A percentile compares a stretch with the other conserved stretches of the same genome.
phyloP scores from a whole-genome alignment of 352 stramenopile genomes.

The Halophytophthora polymorphica region DNA sequence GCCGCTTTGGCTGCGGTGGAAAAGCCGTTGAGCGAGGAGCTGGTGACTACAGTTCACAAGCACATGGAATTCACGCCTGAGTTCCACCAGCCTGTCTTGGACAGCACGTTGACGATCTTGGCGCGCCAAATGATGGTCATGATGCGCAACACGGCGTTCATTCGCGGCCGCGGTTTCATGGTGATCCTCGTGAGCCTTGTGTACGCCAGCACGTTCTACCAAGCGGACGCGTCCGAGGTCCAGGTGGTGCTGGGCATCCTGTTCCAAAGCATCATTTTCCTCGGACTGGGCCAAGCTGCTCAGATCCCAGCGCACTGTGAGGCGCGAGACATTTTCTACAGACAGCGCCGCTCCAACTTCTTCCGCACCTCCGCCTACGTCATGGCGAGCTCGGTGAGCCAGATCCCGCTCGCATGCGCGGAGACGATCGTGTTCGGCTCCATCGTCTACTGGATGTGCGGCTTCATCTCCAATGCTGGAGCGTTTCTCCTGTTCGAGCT shows the following conservation, averaged over 20 bases:
- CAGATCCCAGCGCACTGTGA: slow-evolving; percentile 72
- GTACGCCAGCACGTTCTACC: slow-evolving; percentile 34
- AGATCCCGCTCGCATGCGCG: slow-evolving; percentile 31
- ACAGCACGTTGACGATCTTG: slow-evolving; percentile 17
- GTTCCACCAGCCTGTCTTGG: slow-evolving; percentile 20
- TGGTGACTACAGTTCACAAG: slow-evolving; percentile 66
- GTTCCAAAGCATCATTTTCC: slow-evolving; percentile 74
- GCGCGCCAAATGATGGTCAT: slow-evolving; percentile 53
- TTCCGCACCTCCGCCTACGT: slow-evolving; percentile 65
- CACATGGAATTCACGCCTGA: slow-evolving; percentile 64
- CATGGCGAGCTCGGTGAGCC: slow-evolving; percentile 30
- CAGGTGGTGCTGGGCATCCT: slow-evolving; percentile 63
- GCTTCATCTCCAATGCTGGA: slow-evolving; percentile 17
- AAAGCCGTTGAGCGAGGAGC: slow-evolving; percentile 80
- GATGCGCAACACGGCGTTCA: slow-evolving; percentile 33
- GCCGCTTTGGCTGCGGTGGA: slow-evolving; percentile 70
- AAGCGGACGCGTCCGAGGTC: slow-evolving; percentile 23
- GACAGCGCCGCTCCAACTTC: slow-evolving; percentile 72
- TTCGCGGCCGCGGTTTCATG: slow-evolving; percentile 29
- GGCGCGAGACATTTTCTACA: slow-evolving; percentile 63
- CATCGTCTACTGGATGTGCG: slow-evolving; percentile 76
- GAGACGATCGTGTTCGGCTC: slow-evolving; percentile 70
- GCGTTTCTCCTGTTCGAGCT: slow-evolving; percentile 40
- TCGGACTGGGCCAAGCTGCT: slow-evolving; percentile 59
- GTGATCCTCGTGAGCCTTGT: slow-evolving; percentile 39